phyloP scores from a whole-genome alignment of 805 yeast species.

The Candida vaughaniae region DNA sequence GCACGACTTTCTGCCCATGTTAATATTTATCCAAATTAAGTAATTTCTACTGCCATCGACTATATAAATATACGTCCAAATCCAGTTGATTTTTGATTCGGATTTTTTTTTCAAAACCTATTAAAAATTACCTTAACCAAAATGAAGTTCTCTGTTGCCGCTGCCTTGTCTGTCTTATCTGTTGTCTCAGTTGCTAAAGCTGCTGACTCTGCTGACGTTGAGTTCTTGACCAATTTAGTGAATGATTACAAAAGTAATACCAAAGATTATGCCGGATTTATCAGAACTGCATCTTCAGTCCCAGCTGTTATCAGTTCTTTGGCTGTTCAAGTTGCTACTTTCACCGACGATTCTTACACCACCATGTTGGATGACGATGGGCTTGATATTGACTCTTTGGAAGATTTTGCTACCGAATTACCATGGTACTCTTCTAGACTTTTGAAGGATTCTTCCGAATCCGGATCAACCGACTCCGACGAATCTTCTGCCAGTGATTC shows the following conservation, averaged over 20 bases:
- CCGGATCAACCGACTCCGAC: conserved; percentile 1
- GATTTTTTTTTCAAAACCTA: conserved; percentile 1
- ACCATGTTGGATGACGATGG: conserved; percentile 26
- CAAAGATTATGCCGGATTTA: conserved; percentile 25
- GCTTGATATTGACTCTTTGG: conserved; percentile 21
- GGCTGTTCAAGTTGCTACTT: conserved; percentile 31
- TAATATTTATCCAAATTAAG: conserved; percentile 5
- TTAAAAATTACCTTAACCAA: no score
- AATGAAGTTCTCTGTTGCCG: conserved; percentile 5
- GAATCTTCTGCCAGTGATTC: conserved; percentile 6
- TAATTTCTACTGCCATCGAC: conserved; percentile 2
- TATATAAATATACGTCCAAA: conserved; percentile 6
- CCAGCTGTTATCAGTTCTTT: conserved; percentile 30
- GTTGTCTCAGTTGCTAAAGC: conserved; percentile 20
- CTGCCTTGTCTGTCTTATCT: conserved; percentile 5
- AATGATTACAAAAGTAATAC: conserved; percentile 29
- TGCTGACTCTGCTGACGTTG: conserved; percentile 18
- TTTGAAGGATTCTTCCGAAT: conserved; percentile 2
- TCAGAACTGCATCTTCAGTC: conserved; percentile 24
- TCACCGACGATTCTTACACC: conserved; percentile 36
- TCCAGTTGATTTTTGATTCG: not conserved
- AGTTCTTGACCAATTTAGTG: conserved; percentile 35
- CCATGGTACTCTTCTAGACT: conserved; percentile 35
- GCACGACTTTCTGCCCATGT: conserved; percentile 5
- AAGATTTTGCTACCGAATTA: conserved; percentile 31